Conservation (phyloP, 1,284 basidiomycete genomes). For the Cryptococcus hybrid region DNA sequence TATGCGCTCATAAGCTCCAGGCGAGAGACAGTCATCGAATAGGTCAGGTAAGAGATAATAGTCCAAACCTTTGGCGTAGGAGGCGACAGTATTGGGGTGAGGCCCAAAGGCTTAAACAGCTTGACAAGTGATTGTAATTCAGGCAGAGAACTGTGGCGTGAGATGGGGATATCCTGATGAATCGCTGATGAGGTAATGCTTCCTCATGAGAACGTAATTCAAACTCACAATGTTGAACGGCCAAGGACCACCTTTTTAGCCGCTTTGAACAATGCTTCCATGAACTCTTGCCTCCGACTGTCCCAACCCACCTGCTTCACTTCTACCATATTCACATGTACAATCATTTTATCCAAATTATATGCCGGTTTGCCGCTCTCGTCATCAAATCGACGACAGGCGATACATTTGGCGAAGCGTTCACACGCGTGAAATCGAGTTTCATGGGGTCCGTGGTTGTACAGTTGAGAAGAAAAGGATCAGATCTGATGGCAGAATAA, state of each 20-base stretch:
- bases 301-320: constrained; percentile 56
- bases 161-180: constrained; percentile 70
- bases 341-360: constrained; percentile 29
- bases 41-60: constrained; percentile 66
- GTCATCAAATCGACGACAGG: constrained; percentile 22
- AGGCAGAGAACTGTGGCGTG: constrained; percentile 78
- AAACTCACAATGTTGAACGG: constrained; percentile 40
- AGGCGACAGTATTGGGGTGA: constrained; percentile 75
- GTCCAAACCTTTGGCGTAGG: constrained; percentile 62
- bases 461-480: constrained; percentile 64
- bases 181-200: neutral
- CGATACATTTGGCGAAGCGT: constrained; percentile 67
- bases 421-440: constrained; percentile 86
- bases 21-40: constrained; percentile 60
- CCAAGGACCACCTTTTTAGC: constrained; percentile 29
- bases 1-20: constrained; percentile 34
- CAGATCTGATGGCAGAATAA: constrained; percentile 57
- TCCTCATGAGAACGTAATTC: neutral
- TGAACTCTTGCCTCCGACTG: constrained; percentile 27
- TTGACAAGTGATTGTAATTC: constrained; percentile 76
- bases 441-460: constrained; percentile 63
- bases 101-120: constrained; percentile 68
- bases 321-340: constrained; percentile 47
- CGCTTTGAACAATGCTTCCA: constrained; percentile 21
- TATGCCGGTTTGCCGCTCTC: constrained; percentile 9